These are phyloP conservation scores for Oxytropis ochrocephala DNA, from an alignment of 306 rosid species.

Conservation along the genomic window DNA sequence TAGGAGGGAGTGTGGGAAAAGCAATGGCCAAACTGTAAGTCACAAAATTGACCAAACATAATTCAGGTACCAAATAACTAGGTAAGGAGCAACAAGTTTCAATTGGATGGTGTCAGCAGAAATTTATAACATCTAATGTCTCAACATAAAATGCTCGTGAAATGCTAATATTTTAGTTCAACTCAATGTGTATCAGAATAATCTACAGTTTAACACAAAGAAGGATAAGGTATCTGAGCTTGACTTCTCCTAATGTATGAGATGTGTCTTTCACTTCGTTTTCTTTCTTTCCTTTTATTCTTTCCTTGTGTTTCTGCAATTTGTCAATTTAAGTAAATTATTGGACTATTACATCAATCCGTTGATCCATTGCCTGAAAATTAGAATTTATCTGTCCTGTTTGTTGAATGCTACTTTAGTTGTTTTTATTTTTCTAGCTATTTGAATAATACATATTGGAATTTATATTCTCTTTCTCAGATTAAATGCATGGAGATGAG, in stretches of 20 bases:
- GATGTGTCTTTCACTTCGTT: not conserved
- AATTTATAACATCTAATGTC: not conserved
- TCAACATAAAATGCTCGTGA: not conserved
- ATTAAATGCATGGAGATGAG: constrained; percentile 74
- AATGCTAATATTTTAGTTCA: not conserved
- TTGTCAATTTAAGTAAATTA: constrained; percentile 9
- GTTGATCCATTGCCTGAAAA: not conserved
- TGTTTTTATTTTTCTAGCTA: constrained; percentile 4
- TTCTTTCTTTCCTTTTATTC: not conserved
- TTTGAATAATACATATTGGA: constrained; percentile 6
- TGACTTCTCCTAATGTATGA: constrained; percentile 41
- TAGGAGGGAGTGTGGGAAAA: too few species aligned
- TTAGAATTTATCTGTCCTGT: not conserved
- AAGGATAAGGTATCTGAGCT: not conserved
- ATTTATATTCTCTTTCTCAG: constrained; percentile 28
- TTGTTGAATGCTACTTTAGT: not conserved
- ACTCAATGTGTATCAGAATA: not conserved
- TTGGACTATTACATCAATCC: constrained; percentile 1
- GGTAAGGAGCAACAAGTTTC: not conserved
- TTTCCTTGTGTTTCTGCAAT: not conserved
- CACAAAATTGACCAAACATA: constrained; percentile 13
- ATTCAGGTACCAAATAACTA: constrained; percentile 13
- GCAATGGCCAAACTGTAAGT: too few species aligned
- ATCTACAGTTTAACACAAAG: not conserved
- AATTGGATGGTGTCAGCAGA: not conserved